Conservation (phyloP, 352 stramenopile species). For the Phytophthora pseudosyringae region DNA sequence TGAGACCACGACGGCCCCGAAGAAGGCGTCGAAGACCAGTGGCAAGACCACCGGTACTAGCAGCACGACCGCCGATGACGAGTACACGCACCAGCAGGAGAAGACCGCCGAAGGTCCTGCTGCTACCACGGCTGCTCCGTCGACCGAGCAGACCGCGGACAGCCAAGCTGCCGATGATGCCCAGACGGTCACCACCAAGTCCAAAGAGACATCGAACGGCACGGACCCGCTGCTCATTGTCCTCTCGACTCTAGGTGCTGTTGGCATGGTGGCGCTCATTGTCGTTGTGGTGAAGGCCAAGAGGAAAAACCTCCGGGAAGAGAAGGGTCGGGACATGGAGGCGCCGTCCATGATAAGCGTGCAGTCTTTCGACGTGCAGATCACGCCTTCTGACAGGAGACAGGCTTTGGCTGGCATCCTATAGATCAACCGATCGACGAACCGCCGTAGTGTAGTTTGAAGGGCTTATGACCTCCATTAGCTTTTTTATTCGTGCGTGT, state of each 20-base stretch:
- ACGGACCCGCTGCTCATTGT: constrained; percentile 41
- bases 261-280: constrained; percentile 37
- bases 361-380: constrained; percentile 34
- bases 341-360: constrained; percentile 31
- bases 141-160: constrained; percentile 14
- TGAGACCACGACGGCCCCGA: constrained; percentile 8
- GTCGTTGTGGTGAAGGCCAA: constrained; percentile 35
- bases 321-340: constrained; percentile 37
- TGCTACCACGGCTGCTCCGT: constrained; percentile 9
- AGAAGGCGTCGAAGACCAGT: constrained; percentile 9
- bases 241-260: constrained; percentile 27
- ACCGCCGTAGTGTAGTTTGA: constrained; percentile 16
- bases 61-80: constrained; percentile 8
- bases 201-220: constrained; percentile 1
- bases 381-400: constrained; percentile 29
- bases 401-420: constrained; percentile 32
- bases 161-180: constrained; percentile 25
- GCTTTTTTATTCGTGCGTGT: constrained; percentile 21
- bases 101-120: constrained; percentile 7
- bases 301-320: constrained; percentile 36
- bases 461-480: constrained; percentile 30
- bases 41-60: constrained; percentile 10
- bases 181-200: constrained; percentile 35
- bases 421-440: constrained; percentile 12
- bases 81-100: constrained; percentile 18